These are phyloP conservation scores for Geotrichum restrictum DNA, from an alignment of 1,139 yeast genomes.

Conservation along the genomic window DNA sequence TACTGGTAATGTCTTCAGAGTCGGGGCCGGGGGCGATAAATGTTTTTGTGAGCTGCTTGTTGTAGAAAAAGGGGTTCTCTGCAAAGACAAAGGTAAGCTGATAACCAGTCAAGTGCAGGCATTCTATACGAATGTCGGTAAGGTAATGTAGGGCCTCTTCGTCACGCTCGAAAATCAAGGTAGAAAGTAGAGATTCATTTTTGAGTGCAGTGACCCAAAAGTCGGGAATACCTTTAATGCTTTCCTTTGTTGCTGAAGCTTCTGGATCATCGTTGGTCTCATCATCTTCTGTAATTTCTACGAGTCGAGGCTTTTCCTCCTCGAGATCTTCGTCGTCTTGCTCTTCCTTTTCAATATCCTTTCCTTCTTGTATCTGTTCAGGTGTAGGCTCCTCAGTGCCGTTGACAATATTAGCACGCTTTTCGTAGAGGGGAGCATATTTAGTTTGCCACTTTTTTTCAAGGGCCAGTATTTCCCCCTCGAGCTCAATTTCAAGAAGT, in stretches of 20 bases:
- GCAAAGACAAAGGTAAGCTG: conserved; percentile 74
- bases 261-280: conserved; percentile 31
- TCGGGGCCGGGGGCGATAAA: conserved; percentile 55
- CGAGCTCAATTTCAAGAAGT: conserved; percentile 85
- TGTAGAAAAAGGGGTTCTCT: conserved; percentile 73
- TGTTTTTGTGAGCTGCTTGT: conserved; percentile 69
- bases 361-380: conserved; percentile 76
- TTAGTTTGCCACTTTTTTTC: conserved; percentile 74
- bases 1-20: conserved; percentile 85
- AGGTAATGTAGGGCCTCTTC: conserved; percentile 75
- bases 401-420: conserved; percentile 65
- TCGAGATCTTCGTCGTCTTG: conserved; percentile 41
- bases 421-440: conserved; percentile 72
- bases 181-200: conserved; percentile 76
- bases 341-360: conserved; percentile 45
- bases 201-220: conserved; percentile 97
- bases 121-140: conserved; percentile 71
- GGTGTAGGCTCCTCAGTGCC: conserved; percentile 78
- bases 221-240: conserved; percentile 73
- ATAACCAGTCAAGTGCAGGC: conserved; percentile 86
- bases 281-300: conserved; percentile 36
- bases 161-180: conserved; percentile 86
- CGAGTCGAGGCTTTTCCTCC: conserved; percentile 46
- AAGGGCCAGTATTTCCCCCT: conserved; percentile 77
- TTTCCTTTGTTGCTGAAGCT: conserved; percentile 39